Evolutionary conservation across 169 alveolate species (phyloP).

Genomic region (Eimeria sp.): DNA sequence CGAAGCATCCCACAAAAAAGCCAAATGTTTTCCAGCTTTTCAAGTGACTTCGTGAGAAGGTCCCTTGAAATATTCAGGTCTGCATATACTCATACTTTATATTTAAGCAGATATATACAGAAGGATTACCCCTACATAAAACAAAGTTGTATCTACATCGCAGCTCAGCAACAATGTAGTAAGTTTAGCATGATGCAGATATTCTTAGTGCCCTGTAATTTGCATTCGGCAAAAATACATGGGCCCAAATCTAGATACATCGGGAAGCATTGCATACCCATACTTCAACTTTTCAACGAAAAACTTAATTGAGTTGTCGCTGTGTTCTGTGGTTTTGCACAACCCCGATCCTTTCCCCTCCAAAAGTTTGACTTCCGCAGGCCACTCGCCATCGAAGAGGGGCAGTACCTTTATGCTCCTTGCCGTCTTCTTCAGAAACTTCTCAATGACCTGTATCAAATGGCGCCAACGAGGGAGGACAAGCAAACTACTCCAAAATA

Average conservation of each 20-base stretch:
- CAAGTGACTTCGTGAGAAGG: neutral
- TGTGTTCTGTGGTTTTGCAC: neutral
- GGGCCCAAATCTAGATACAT: constrained; percentile 66
- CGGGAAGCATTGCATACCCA: constrained; percentile 73
- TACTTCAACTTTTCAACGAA: constrained; percentile 27
- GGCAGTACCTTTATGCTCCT: constrained; percentile 31
- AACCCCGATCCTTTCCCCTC: neutral
- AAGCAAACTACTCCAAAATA: neutral
- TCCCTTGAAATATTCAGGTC: neutral
- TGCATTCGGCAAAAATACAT: constrained; percentile 75
- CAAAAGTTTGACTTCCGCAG: constrained; percentile 46
- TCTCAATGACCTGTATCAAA: constrained; percentile 61
- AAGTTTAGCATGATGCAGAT: neutral
- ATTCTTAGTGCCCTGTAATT: constrained; percentile 11
- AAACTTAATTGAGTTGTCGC: neutral
- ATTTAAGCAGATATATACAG: neutral
- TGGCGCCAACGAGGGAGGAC: neutral
- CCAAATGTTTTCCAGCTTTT: neutral
- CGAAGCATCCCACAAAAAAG: neutral
- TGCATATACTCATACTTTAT: neutral
- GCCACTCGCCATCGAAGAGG: constrained; percentile 68
- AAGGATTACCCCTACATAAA: neutral
- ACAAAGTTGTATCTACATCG: neutral
- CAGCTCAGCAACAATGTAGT: constrained; percentile 4
- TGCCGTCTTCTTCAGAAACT: constrained; percentile 55